Evolutionary conservation across 768 basidiomycete genomes (phyloP).

Genomic region (Suillus alpinus): DNA sequence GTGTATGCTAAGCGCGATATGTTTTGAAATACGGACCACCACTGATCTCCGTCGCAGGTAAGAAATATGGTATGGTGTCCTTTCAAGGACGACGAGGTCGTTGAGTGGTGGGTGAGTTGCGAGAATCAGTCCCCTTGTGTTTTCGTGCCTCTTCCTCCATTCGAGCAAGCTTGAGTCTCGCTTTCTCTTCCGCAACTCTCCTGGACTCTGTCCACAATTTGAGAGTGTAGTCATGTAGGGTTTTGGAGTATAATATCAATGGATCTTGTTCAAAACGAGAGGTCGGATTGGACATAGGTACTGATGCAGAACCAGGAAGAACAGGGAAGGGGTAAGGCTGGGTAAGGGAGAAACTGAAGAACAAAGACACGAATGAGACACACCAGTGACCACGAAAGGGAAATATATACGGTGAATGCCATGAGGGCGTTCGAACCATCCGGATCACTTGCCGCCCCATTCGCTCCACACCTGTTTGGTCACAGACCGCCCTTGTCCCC

Average conservation of each 20-base stretch:
- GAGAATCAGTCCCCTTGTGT: conserved; percentile 19
- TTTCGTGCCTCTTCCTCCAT: conserved; percentile 26
- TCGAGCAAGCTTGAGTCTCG: conserved; percentile 28
- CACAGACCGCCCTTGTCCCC: conserved; percentile 8
- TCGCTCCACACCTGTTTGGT: conserved; percentile 25
- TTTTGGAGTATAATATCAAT: conserved; percentile 56
- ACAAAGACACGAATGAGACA: conserved; percentile 6
- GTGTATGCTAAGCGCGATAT: neutral
- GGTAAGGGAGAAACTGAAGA: conserved; percentile 14
- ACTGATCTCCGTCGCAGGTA: neutral
- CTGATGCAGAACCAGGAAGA: conserved; percentile 8
- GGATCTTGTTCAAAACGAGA: conserved; percentile 25
- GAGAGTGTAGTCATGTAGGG: conserved; percentile 67
- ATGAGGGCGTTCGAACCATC: conserved; percentile 8
- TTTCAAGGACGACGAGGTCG: neutral
- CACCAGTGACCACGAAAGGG: conserved; percentile 5
- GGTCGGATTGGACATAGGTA: conserved; percentile 7
- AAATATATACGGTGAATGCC: conserved; percentile 24
- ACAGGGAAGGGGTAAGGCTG: neutral
- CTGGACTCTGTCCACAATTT: conserved; percentile 66
- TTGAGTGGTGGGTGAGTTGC: conserved; percentile 5
- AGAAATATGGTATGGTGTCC: neutral
- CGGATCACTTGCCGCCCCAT: conserved; percentile 24
- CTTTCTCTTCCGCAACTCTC: conserved; percentile 52
- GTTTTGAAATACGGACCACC: neutral